phyloP scores from a whole-genome alignment of 2,329 filamentous ascomycete genomes.

The Penicillium hesseltinei region DNA sequence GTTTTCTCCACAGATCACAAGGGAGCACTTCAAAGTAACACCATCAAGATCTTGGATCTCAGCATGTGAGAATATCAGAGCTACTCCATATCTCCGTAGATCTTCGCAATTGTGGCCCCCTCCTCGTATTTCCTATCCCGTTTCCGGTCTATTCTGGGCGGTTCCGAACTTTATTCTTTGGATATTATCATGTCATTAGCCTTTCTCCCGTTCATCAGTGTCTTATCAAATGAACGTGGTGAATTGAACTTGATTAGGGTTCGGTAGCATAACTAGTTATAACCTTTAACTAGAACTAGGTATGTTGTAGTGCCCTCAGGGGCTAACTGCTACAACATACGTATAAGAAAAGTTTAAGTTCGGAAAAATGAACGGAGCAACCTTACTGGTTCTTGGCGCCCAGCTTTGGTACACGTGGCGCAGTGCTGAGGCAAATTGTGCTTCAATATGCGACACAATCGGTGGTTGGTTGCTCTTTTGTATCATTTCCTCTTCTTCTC shows the following conservation, averaged over 20 bases:
- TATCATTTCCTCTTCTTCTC: not conserved
- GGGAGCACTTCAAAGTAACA: not conserved
- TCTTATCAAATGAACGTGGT: not conserved
- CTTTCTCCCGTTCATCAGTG: not conserved
- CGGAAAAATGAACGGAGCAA: too few species aligned
- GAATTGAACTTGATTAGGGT: not conserved
- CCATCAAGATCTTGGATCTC: too few species aligned
- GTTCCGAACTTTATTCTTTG: not conserved
- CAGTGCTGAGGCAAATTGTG: not conserved
- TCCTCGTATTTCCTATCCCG: not conserved
- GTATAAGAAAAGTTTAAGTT: too few species aligned
- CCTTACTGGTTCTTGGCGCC: not conserved
- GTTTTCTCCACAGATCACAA: not conserved
- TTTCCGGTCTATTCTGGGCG: not conserved
- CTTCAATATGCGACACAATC: not conserved
- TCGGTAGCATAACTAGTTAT: not conserved
- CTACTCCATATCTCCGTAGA: too few species aligned
- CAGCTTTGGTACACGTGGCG: not conserved
- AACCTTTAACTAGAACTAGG: too few species aligned
- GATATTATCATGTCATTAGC: not conserved
- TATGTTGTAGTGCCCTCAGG: too few species aligned
- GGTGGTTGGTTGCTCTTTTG: not conserved
- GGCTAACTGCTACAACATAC: too few species aligned
- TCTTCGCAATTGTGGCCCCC: not conserved
- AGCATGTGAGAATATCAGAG: too few species aligned